phyloP scores from a whole-genome alignment of 1,284 basidiomycete genomes.

The Paramarasmius palmivorus region DNA sequence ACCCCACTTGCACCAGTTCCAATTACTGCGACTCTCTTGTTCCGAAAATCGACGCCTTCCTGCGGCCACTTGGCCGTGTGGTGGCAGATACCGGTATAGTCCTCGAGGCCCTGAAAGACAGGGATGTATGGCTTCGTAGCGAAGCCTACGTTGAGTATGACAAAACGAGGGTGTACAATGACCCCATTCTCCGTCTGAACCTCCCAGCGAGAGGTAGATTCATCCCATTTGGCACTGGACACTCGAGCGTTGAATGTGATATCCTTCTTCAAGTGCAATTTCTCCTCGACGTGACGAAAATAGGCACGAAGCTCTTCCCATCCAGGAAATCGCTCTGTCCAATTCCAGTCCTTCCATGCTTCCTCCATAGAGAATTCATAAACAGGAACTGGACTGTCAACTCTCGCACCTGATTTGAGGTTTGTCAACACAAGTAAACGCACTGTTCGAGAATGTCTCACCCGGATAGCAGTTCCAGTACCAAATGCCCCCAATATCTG shows the following conservation, averaged over 20 bases:
- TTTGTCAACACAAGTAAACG: too few species aligned
- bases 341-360: conserved; percentile 26
- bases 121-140: conserved; percentile 22
- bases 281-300: conserved; percentile 23
- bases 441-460: too few species aligned
- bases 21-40: conserved; percentile 23
- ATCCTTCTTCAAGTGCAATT: conserved; percentile 22
- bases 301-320: conserved; percentile 21
- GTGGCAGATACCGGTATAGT: conserved; percentile 21
- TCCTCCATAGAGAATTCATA: conserved; percentile 25
- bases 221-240: conserved; percentile 21
- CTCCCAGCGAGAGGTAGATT: conserved; percentile 18
- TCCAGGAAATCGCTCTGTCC: conserved; percentile 22
- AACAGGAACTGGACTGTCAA: conserved; percentile 15
- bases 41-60: conserved; percentile 18
- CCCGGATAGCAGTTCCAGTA: neutral
- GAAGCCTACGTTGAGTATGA: conserved; percentile 23
- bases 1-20: conserved; percentile 27
- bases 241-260: conserved; percentile 23
- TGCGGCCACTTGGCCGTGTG: conserved; percentile 24
- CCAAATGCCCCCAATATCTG: conserved; percentile 3
- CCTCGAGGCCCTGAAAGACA: conserved; percentile 18
- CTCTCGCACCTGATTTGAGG: conserved; percentile 1
- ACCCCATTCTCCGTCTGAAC: conserved; percentile 19
- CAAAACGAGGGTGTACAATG: conserved; percentile 16